Evolutionary conservation across 345 rosid genomes (phyloP).

Genomic region (Eucalyptus pumila): DNA sequence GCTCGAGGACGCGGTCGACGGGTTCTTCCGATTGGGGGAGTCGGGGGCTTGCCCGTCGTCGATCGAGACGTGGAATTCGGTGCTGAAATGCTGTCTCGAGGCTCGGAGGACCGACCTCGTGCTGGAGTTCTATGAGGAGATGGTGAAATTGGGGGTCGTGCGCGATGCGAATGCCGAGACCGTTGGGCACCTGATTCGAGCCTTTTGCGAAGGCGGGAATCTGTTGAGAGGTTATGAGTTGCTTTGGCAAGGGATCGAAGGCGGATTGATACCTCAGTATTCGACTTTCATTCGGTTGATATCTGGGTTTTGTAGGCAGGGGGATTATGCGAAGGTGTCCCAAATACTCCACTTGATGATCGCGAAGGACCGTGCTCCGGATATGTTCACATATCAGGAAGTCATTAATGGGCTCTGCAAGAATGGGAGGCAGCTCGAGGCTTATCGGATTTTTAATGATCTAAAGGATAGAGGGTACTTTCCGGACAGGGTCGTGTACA

Average conservation of each 20-base stretch:
- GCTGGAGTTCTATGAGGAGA: slow-evolving; percentile 30
- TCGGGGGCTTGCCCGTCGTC: slow-evolving; percentile 9
- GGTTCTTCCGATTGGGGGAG: slow-evolving; percentile 14
- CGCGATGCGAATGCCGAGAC: slow-evolving; percentile 18
- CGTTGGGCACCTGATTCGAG: slow-evolving; percentile 24
- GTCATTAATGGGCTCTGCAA: slow-evolving; percentile 40
- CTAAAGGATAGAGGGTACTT: slow-evolving; percentile 43
- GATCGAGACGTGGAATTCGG: slow-evolving; percentile 33
- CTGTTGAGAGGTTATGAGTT: slow-evolving; percentile 25
- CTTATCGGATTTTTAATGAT: slow-evolving; percentile 23
- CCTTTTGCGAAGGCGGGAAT: slow-evolving; percentile 26
- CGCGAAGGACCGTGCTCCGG: slow-evolving; percentile 14
- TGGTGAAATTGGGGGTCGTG: slow-evolving; percentile 20
- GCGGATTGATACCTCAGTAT: slow-evolving; percentile 21
- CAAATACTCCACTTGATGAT: slow-evolving; percentile 43
- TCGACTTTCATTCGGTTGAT: slow-evolving; percentile 22
- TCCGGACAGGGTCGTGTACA: slow-evolving; percentile 24
- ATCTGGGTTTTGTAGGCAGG: slow-evolving; percentile 8
- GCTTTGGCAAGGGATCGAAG: slow-evolving; percentile 26
- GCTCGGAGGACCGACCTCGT: slow-evolving; percentile 26
- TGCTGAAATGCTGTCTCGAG: slow-evolving; percentile 27
- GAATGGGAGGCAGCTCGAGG: slow-evolving; percentile 13
- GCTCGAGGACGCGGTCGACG: slow-evolving; percentile 32
- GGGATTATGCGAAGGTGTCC: slow-evolving; percentile 17
- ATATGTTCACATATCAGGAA: slow-evolving; percentile 28